Conservation (phyloP, 805 yeast genomes). For the Metschnikowia anglica region DNA sequence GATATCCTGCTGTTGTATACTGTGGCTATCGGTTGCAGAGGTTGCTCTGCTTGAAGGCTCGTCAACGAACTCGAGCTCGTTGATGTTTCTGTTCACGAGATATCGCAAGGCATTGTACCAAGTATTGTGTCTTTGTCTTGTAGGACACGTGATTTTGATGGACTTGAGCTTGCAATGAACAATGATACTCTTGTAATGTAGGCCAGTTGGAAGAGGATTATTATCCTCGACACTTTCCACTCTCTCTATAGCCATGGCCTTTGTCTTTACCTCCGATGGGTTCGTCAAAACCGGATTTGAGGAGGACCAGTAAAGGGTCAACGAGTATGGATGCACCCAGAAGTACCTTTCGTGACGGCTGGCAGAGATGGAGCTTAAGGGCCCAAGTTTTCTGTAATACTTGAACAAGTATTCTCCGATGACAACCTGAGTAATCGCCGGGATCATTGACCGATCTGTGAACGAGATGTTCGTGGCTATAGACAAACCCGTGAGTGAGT, state of each 20-base stretch:
- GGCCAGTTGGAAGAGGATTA: constrained; percentile 86
- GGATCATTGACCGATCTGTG: constrained; percentile 70
- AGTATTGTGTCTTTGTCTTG: constrained; percentile 81
- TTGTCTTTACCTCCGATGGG: constrained; percentile 63
- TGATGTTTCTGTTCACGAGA: constrained; percentile 63
- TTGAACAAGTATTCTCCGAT: constrained; percentile 89
- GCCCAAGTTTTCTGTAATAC: constrained; percentile 76
- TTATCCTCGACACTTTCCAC: constrained; percentile 81
- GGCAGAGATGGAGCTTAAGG: constrained; percentile 71
- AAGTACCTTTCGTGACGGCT: constrained; percentile 87
- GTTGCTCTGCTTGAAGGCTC: constrained; percentile 1
- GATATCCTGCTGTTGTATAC: neutral
- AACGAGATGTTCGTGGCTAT: constrained; percentile 64
- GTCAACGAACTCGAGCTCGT: constrained; percentile 49
- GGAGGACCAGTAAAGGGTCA: constrained; percentile 87
- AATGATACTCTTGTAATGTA: constrained; percentile 80
- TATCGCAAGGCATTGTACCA: constrained; percentile 87
- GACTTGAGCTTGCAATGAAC: constrained; percentile 66
- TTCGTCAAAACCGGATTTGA: constrained; percentile 74
- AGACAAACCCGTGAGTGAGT: constrained; percentile 39
- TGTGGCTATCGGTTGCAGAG: constrained; percentile 4
- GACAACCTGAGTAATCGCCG: constrained; percentile 87
- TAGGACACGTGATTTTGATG: constrained; percentile 82
- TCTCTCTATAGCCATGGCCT: constrained; percentile 74
- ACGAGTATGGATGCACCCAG: constrained; percentile 94